phyloP scores from a whole-genome alignment of 2,329 filamentous ascomycete genomes.

The Botrytis deweyae region DNA sequence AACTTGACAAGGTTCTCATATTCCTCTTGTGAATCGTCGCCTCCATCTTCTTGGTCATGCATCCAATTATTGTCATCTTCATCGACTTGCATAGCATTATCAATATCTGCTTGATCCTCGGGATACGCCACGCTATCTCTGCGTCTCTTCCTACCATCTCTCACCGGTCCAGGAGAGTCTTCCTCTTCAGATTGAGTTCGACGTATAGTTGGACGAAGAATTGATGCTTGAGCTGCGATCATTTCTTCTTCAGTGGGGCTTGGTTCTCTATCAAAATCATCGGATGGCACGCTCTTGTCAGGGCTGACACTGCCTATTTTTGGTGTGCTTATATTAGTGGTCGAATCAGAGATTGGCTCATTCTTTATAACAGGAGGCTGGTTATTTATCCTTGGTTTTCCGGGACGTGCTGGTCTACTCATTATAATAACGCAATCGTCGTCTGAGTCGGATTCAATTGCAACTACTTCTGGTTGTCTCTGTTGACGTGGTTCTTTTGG shows the following conservation, averaged over 20 bases:
- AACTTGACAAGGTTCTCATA: conserved; percentile 5
- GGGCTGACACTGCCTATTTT: neutral
- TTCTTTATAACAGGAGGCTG: neutral
- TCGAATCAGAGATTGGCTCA: neutral
- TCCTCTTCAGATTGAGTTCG: neutral
- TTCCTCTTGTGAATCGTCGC: conserved; percentile 8
- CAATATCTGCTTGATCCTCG: conserved; percentile 17
- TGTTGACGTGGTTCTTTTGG: neutral
- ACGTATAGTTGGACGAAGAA: neutral
- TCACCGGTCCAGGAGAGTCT: neutral
- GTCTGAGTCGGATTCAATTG: neutral
- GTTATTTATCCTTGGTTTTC: neutral
- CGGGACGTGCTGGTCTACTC: neutral
- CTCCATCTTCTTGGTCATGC: neutral
- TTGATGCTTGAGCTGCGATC: conserved; percentile 12
- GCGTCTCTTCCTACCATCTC: neutral
- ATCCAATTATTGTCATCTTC: conserved; percentile 18
- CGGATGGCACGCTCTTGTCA: neutral
- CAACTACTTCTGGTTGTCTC: neutral
- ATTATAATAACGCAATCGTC: conserved; percentile 8
- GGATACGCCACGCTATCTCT: neutral
- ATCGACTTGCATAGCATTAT: conserved; percentile 21
- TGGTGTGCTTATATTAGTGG: neutral
- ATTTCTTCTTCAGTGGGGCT: conserved; percentile 16
- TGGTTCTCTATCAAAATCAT: neutral